These are phyloP conservation scores for Asterionellopsis glacialis DNA, from an alignment of 108 stramenopile genomes.

Conservation along the genomic window DNA sequence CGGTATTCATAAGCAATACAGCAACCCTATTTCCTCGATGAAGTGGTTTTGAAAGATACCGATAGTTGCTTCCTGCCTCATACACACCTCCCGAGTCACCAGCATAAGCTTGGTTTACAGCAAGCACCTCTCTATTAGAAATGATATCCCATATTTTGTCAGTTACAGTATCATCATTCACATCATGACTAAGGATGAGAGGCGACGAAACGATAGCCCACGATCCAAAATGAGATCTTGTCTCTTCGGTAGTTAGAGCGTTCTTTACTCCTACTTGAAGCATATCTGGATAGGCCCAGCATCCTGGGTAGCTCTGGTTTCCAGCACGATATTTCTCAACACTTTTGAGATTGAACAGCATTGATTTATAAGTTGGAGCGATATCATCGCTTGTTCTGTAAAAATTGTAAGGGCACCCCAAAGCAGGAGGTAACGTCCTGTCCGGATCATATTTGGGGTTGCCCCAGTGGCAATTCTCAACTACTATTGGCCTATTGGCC, in stretches of 20 bases:
- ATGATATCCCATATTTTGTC: constrained; percentile 36
- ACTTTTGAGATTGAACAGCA: constrained; percentile 27
- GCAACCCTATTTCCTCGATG: no score
- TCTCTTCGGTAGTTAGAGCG: constrained; percentile 21
- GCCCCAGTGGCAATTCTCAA: constrained; percentile 43
- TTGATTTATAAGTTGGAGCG: constrained; percentile 15
- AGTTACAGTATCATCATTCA: constrained; percentile 22
- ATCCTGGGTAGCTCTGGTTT: constrained; percentile 30
- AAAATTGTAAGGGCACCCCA: constrained; percentile 31
- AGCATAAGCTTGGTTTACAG: constrained; percentile 35
- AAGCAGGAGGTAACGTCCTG: constrained; percentile 1
- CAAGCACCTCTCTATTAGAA: constrained; percentile 23
- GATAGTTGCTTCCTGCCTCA: background rate
- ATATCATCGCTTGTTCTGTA: constrained; percentile 34
- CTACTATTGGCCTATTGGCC: constrained; percentile 16
- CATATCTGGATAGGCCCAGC: constrained; percentile 53
- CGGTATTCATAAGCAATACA: no score
- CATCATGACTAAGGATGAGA: constrained; percentile 29
- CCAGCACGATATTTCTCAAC: constrained; percentile 15
- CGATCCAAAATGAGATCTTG: constrained; percentile 33
- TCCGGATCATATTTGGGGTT: background rate
- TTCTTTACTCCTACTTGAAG: constrained; percentile 31
- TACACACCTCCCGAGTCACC: constrained; percentile 36
- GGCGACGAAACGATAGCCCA: constrained; percentile 41
- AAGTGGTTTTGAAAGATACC: no score